Base-by-base conservation (phyloP, 2,329 filamentous ascomycete species). In the Pseudogymnoascus pannorum region DNA sequence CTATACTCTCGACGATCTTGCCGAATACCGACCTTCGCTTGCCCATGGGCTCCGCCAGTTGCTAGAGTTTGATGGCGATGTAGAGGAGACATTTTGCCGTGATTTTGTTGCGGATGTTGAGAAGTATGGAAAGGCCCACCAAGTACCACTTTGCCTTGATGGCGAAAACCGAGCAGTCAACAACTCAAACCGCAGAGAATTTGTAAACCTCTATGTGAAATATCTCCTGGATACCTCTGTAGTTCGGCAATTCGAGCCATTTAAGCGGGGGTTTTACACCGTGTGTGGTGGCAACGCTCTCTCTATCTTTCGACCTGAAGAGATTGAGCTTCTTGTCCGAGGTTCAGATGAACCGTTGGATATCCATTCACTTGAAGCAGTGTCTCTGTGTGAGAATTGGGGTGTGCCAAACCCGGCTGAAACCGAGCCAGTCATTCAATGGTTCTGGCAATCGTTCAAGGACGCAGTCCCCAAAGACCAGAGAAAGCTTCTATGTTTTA, bases 251-350 rank as follows among this genome's bases (percentile, higher is more conserved):
- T 97, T 95, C 66, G 91, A 96, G 71, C 92, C 92, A 0, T 97
- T 97, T 79, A 94, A 94, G 72, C 85, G 92, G 60, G 92, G 92
- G 0, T 97, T 97, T 74, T 97, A 91, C 72, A 95, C 89, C 0
- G 91, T 96, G 26, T 96, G 91, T 71, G 89, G 88, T 35, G 91
- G 92, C 35, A 96, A 94, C 71, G 92, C 92, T 0, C 79, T 96
- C 35, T 91, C 88, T 1, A 81, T 97, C 1, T 96, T 96, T 73
- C 84, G 90, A 14, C 88, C 92, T 0, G 92, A 96, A 72, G 92
- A 97, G 72, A 95, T 97, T 64, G 92, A 96, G 72, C 81, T 96
- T 3, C 81, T 96, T 0, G 83, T 97, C 4, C 82, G 92, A 59
- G 92, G 92, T 9, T 94, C 90, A 6, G 91, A 95, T 65, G 92